These are phyloP conservation scores for Ustilago trichophora DNA, from an alignment of 1,284 basidiomycete species.

Conservation along the genomic window DNA sequence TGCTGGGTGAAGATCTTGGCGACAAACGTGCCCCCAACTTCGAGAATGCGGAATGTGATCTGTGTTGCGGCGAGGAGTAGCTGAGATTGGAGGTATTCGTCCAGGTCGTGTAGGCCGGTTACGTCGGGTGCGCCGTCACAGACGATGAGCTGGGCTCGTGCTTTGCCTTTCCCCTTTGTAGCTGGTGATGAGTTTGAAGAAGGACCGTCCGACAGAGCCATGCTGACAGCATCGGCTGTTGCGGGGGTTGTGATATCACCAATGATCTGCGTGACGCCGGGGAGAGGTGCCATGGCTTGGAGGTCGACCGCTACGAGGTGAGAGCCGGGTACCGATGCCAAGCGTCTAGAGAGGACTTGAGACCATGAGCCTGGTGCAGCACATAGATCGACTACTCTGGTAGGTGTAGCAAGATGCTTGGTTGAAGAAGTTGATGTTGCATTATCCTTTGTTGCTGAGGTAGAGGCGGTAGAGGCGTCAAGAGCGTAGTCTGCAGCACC, in stretches of 20 bases:
- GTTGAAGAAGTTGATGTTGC: background rate
- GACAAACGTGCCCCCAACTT: conserved; percentile 70
- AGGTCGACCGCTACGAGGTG: conserved; percentile 71
- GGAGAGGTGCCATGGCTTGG: conserved; percentile 72
- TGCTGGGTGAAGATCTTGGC: conserved; percentile 71
- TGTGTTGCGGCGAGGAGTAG: conserved; percentile 71
- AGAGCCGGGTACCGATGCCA: conserved; percentile 53
- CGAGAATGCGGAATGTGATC: conserved; percentile 71
- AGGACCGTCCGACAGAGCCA: conserved; percentile 65
- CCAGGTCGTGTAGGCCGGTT: conserved; percentile 72
- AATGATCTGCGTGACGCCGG: conserved; percentile 70
- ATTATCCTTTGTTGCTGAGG: background rate
- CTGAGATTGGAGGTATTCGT: conserved; percentile 72
- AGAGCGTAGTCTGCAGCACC: conserved; percentile 50
- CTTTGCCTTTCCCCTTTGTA: conserved; percentile 52
- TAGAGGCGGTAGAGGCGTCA: conserved; percentile 8
- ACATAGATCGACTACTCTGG: conserved; percentile 71
- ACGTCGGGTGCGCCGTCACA: conserved; percentile 74
- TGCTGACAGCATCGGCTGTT: conserved; percentile 70
- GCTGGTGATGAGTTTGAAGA: background rate
- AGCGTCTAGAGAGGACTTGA: conserved; percentile 66
- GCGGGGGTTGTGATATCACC: conserved; percentile 72
- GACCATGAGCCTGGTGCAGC: conserved; percentile 71
- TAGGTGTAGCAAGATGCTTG: conserved; percentile 22
- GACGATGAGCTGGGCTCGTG: conserved; percentile 71